These are phyloP conservation scores for Bolboschoenus planiculmis DNA, from an alignment of 176 grass and related monocot species.

Conservation along the genomic window DNA sequence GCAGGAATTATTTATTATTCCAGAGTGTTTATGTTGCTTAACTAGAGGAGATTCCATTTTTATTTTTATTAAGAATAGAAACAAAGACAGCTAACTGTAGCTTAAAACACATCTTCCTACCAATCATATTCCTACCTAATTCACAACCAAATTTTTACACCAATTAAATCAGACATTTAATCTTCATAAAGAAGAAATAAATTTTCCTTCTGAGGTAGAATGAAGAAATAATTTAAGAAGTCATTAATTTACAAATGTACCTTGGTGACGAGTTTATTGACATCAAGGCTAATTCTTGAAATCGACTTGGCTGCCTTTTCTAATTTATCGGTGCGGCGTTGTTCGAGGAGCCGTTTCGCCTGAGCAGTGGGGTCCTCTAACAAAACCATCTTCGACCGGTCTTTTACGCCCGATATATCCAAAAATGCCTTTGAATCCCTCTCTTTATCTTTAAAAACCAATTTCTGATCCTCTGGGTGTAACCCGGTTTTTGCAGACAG, in stretches of 20 bases:
- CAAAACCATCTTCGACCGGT: constrained; percentile 70
- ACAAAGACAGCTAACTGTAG: not conserved
- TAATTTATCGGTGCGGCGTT: constrained; percentile 58
- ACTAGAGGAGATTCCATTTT: not conserved
- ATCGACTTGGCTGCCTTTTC: constrained; percentile 59
- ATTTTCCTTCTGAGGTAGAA: no score
- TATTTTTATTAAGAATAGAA: not conserved
- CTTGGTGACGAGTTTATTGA: constrained; percentile 80
- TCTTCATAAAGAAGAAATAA: not conserved
- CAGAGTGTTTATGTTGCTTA: not conserved
- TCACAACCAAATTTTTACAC: not conserved
- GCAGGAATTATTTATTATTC: not conserved
- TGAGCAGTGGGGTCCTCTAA: constrained; percentile 68
- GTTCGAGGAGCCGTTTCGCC: constrained; percentile 69
- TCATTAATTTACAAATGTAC: constrained; percentile 16
- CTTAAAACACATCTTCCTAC: constrained; percentile 8
- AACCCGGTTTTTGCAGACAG: constrained; percentile 58
- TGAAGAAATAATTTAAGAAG: no score
- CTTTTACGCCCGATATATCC: constrained; percentile 78
- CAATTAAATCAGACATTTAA: not conserved
- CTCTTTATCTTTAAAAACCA: constrained; percentile 87
- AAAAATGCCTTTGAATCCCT: constrained; percentile 70
- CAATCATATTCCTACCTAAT: constrained; percentile 19
- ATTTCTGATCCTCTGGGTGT: constrained; percentile 80
- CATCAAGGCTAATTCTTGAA: constrained; percentile 57